Evolutionary conservation across 2,329 filamentous ascomycete genomes (phyloP).

Genomic region (Torrubiellomyces zombiae): DNA sequence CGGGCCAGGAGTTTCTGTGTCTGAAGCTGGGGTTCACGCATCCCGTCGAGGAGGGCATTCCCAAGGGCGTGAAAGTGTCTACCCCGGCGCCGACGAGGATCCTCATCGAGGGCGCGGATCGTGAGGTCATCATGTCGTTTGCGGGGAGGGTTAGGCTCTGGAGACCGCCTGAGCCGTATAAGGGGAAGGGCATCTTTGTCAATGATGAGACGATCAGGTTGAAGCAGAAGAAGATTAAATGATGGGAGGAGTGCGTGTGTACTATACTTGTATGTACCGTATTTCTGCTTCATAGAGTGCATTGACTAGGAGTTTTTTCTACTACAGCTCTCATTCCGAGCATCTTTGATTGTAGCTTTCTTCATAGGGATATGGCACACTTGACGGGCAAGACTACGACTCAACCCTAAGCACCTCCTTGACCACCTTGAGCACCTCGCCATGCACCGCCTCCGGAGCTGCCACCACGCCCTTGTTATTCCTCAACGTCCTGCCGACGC

Average conservation of each 20-base stretch:
- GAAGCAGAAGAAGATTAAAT: conserved; percentile 97
- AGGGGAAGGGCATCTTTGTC: conserved; percentile 98
- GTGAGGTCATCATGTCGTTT: conserved; percentile 77
- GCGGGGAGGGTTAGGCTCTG: conserved; percentile 77
- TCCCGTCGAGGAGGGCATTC: conserved; percentile 78
- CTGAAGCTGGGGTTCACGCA: conserved; percentile 96
- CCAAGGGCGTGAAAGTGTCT: conserved; percentile 67
- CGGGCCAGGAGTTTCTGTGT: conserved; percentile 75
- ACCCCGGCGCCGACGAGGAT: conserved; percentile 84
- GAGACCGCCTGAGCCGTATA: conserved; percentile 91
- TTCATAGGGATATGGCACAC: too few relatives aligned
- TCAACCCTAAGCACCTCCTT: conserved; percentile 50
- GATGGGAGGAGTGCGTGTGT: conserved; percentile 14
- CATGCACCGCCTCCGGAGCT: conserved; percentile 61
- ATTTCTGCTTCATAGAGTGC: conserved; percentile 1
- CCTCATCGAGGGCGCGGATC: conserved; percentile 73
- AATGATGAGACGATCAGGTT: conserved; percentile 95
- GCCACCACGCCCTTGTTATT: conserved; percentile 92
- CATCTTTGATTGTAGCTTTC: conserved; percentile 1
- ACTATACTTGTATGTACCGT: conserved; percentile 2
- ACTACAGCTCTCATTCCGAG: conserved; percentile 4
- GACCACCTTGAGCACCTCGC: conserved; percentile 62
- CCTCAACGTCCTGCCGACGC: conserved; percentile 66
- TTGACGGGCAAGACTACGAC: conserved; percentile 7
- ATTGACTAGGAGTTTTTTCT: conserved; percentile 4